Evolutionary conservation across 495 filamentous ascomycete species (phyloP).

Genomic region (Neurospora sp.): DNA sequence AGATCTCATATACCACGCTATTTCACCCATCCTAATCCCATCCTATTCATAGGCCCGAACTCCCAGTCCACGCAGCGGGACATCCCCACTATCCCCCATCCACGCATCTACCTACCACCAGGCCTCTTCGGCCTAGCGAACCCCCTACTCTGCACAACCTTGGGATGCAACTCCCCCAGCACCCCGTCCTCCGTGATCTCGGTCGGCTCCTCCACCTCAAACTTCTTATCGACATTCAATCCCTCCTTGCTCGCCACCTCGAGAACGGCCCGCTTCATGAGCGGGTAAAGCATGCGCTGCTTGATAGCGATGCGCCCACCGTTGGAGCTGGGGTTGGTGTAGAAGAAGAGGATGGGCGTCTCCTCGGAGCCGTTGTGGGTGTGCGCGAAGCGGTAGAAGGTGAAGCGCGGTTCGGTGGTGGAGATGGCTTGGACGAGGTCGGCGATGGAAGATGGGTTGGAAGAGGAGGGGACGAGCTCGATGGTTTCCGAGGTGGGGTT

Average conservation of each 20-base stretch:
- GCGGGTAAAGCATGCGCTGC: conserved; percentile 90
- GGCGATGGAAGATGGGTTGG: conserved; percentile 27
- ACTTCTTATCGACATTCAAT: conserved; percentile 64
- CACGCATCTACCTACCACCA: conserved; percentile 32
- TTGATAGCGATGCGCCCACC: conserved; percentile 58
- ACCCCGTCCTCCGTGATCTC: conserved; percentile 69
- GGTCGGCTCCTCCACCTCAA: conserved; percentile 50
- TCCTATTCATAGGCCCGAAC: background rate
- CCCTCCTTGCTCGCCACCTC: conserved; percentile 57
- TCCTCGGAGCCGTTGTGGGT: conserved; percentile 42
- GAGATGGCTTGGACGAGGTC: conserved; percentile 58
- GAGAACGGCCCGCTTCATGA: conserved; percentile 65
- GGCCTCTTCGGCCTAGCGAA: conserved; percentile 90
- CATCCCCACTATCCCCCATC: too few species aligned
- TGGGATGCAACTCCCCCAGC: conserved; percentile 66
- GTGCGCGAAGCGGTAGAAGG: conserved; percentile 69
- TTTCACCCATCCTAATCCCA: too few species aligned
- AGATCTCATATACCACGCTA: too few species aligned
- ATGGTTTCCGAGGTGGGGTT: conserved; percentile 72
- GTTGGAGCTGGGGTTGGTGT: conserved; percentile 72
- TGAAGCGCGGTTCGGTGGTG: conserved; percentile 75
- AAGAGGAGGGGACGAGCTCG: conserved; percentile 50
- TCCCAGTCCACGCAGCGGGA: background rate
- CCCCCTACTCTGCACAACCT: conserved; percentile 55
- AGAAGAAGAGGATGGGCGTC: conserved; percentile 77